Base-by-base conservation (phyloP, 345 rosid species). In the Acer saccharum region DNA sequence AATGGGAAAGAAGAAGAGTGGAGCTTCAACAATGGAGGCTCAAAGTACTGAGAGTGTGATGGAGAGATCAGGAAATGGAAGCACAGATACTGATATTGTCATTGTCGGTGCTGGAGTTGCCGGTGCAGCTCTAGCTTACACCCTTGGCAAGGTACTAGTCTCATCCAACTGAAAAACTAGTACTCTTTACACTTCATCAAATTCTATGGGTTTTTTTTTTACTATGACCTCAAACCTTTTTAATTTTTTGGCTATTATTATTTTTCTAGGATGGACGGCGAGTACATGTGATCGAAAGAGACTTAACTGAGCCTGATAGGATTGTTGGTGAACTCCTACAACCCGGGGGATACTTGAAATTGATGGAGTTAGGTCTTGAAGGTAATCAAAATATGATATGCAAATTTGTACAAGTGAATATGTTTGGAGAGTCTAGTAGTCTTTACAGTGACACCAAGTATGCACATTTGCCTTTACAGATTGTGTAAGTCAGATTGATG, bases 291-390 rank as follows among this genome's bases (percentile, higher is more conserved):
- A 55, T 71, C 5, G 64, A 71, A 71, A 71, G 65, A 29, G 64
- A 71, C 65, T 55, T 57, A 2, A 58, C 52, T 71, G 65, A 71
- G 17, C 75, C 65, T 32, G 48, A 57, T 6, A 71, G 65, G 20
- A 71, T 71, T 57, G 29, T 57, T 9, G 75, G 75, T n/a, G 65
- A 71, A 11, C 75, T 71, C n/a, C 65, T 71, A 35, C 75, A 71
- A 35, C 75, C 75, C 4, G 75, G 65, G 0, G 75, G 75, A 21
- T 71, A 55, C 10, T 25, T 55, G 11, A 71, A 71, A 35, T 57
- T 71, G 75, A 57, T 35, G 2, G 65, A 58, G 10, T 32, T 71
- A 13, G 20, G 75, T 20, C 65, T 58, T 35, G 35, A 58, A 18
- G 74, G 74, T 54, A 35, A 35, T 35, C 39, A 35, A 35, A 3